Evolutionary conservation across 768 basidiomycete species (phyloP).

Genomic region (Russula sp.): DNA sequence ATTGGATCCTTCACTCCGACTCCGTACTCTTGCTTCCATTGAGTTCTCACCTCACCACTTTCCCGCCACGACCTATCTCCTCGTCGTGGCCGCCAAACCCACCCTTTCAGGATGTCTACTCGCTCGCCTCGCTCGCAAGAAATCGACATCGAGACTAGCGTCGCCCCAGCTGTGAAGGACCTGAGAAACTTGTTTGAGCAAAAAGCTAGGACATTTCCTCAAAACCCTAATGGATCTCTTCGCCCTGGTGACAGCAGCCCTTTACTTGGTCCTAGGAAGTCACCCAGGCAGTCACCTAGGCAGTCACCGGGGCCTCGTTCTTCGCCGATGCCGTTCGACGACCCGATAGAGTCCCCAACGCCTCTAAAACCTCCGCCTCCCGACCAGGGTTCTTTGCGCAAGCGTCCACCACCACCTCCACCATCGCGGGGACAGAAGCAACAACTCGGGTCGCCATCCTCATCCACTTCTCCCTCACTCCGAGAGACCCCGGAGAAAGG

Average conservation of each 20-base stretch:
- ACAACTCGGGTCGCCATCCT: constrained; percentile 17
- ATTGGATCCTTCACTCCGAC: too few species aligned
- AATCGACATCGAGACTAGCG: constrained; percentile 2
- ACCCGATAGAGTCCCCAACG: neutral
- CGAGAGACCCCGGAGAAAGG: constrained; percentile 1
- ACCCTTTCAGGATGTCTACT: neutral
- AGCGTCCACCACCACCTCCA: constrained; percentile 16
- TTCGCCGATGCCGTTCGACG: constrained; percentile 5
- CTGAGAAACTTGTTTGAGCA: constrained; percentile 16
- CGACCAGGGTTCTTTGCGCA: constrained; percentile 13
- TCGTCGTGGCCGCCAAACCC: neutral
- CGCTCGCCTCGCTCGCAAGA: neutral
- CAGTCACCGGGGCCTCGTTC: constrained; percentile 1
- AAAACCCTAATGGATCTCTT: neutral
- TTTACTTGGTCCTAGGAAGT: neutral
- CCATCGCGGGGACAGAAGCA: constrained; percentile 15
- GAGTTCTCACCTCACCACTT: neutral
- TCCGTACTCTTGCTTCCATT: too few species aligned
- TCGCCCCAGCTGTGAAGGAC: constrained; percentile 15
- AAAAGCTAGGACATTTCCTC: constrained; percentile 8
- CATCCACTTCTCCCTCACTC: constrained; percentile 13
- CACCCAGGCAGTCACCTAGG: neutral
- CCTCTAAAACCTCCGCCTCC: neutral
- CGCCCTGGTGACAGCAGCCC: neutral
- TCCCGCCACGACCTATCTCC: neutral